Evolutionary conservation across 2,329 filamentous ascomycete genomes (phyloP), one percentile per base, ranked within the genome.

Genomic region (Neonectria sp.): DNA sequence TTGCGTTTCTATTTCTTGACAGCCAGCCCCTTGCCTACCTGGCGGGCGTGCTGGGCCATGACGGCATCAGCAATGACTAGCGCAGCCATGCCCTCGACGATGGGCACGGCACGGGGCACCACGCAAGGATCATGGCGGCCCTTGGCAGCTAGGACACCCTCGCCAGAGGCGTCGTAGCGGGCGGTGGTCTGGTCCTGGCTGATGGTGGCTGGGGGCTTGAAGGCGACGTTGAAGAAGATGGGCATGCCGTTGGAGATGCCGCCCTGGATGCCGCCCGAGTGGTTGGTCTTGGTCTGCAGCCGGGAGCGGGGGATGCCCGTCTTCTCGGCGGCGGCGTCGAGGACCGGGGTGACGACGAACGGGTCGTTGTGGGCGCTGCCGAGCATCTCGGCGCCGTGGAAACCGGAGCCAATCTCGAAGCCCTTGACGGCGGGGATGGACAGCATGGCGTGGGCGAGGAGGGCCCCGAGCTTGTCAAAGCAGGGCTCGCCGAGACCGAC

Each of bases 121-220:
- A 98, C 95, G 77, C 94, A 97, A 4, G 96, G 95, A 79, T 98
- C 95, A 80, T 98, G 95, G 66, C 96, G 87, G 25, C 96, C 96
- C 88, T 98, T 98, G 57, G 95, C 95, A 69, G 95, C 93, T 37
- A 98, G 86, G 4, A 93, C 84, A 57, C 96, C 96, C 71, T 93
- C 90, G 13, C 78, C 77, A 11, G 86, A 84, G 52, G 92, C 92
- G 67, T 92, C 91, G 81, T 97, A 98, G 11, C 89, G 92, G 9
- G 91, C 91, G 0, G 96, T 98, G 15, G 87, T 88, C 84, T 98
- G 95, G 49, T 93, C 92, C 82, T 95, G 92, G 52, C 93, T 92
- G 78, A 98, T 98, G 3, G 96, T 98, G 33, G 95, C 95, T 3
- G 95, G 91, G 11, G 95, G 93, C 87, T 98, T 98, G 90, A 98